Evolutionary conservation across 345 rosid species (phyloP).

Genomic region (Corchorus capsularis): DNA sequence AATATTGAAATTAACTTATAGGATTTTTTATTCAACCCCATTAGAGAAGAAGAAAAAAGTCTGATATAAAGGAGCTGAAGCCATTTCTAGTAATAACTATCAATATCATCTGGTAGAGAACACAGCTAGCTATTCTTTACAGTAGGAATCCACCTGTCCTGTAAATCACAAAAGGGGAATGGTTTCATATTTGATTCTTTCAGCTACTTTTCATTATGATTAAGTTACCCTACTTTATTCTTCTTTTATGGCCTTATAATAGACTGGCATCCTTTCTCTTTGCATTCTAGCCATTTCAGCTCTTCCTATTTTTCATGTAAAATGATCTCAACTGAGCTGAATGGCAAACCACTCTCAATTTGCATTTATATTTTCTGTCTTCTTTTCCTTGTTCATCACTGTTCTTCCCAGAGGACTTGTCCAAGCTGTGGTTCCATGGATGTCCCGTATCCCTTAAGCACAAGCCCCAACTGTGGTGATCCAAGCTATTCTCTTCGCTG

Average conservation of each 20-base stretch:
- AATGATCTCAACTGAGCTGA: conserved; percentile 22
- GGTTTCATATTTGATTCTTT: conserved; percentile 30
- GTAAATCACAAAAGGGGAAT: conserved; percentile 22
- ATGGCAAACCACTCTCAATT: conserved; percentile 3
- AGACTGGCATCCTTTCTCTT: conserved; percentile 12
- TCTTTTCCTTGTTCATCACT: conserved; percentile 16
- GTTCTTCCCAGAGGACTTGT: conserved; percentile 42
- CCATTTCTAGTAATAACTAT: conserved; percentile 7
- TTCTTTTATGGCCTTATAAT: conserved; percentile 29
- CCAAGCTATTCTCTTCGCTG: conserved; percentile 50
- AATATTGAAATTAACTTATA: conserved; percentile 22
- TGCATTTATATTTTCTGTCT: conserved; percentile 12
- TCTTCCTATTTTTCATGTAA: conserved; percentile 20
- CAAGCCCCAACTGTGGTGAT: conserved; percentile 52
- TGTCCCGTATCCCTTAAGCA: conserved; percentile 67
- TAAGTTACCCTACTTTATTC: conserved; percentile 36
- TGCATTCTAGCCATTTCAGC: conserved; percentile 14
- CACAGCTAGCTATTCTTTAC: conserved; percentile 16
- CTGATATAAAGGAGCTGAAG: not conserved
- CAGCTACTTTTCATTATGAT: conserved; percentile 22
- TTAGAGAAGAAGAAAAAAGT: conserved; percentile 2
- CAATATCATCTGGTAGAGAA: conserved; percentile 8
- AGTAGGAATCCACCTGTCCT: conserved; percentile 28
- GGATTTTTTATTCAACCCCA: conserved; percentile 16
- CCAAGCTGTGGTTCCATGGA: conserved; percentile 49